Base-by-base conservation (phyloP, 441 rosid genomes). In the Gossypium gossypioides region DNA sequence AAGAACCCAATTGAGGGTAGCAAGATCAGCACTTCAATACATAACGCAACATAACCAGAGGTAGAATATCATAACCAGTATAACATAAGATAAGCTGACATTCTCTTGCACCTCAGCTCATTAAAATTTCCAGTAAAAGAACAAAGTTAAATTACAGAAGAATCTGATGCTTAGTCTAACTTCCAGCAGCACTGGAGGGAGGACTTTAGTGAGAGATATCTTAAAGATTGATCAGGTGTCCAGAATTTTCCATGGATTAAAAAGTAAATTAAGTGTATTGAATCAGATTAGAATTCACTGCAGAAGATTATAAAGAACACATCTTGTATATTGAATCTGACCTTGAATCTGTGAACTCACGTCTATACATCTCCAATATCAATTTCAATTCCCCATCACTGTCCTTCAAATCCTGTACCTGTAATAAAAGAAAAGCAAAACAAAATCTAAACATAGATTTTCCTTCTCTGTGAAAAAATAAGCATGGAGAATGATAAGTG, bases 281-380 rank as follows among this genome's bases (percentile, higher is more conserved):
- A 62, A 50, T 29, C n/a, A 71, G 68, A 72, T 4, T 29, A 13
- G 52, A 37, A 62, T 6, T 64, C 32, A 65, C 24, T 4, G 32
- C 58, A 60, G 16, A 12, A 51, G 32, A 32, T 6, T 24, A 42
- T n/a, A 37, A 27, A 59, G 12, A 60, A 16, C 7, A 7, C 15
- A 61, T 55, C 57, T 27, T 57, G 8, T 22, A 51, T 10, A 50
- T 22, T 63, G 68, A 68, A 24, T 21, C 85, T 74, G 65, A 96
- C 99, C 97, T 85, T 71, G 96, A 70, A 78, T 83, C 96, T 70
- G 83, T 80, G 50, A 85, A 89, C 79, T 96, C 99, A 9, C 87
- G 93, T 78, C 83, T 87, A 79, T 84, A 89, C 99, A 93, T 91
- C 72, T 90, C 96, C 78, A 88, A 69, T 83, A 96, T 84, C 80